Conservation (phyloP, 192 early-diverging fungal species). For the Gonapodya sp. region DNA sequence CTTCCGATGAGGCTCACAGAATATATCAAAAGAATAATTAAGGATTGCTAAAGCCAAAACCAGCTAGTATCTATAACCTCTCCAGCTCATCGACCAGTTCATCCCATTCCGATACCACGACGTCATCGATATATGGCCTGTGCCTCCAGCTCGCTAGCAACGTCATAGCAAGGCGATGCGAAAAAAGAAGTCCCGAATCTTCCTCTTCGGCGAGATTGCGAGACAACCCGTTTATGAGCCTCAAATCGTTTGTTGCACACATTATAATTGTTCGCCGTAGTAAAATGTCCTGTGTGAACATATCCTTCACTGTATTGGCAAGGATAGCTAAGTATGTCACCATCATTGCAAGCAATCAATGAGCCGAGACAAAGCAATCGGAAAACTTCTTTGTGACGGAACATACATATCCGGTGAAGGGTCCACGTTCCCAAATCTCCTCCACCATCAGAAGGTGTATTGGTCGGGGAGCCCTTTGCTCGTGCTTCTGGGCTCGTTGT, state of each 20-base stretch:
- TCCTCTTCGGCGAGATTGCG: too few relatives aligned
- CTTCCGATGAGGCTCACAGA: too few relatives aligned
- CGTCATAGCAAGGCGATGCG: background rate
- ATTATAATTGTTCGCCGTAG: background rate
- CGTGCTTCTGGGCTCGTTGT: too few relatives aligned
- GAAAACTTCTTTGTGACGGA: too few relatives aligned
- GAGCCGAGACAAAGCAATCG: background rate
- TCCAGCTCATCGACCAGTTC: background rate
- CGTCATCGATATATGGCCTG: background rate
- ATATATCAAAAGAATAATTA: too few relatives aligned
- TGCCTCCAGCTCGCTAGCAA: background rate
- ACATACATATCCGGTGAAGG: background rate
- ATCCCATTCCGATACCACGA: background rate
- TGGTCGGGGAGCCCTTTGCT: too few relatives aligned
- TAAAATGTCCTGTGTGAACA: background rate
- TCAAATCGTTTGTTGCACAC: background rate
- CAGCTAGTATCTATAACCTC: too few relatives aligned
- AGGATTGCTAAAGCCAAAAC: too few relatives aligned
- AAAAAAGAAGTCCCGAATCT: too few relatives aligned
- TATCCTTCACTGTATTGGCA: background rate
- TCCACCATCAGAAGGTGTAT: too few relatives aligned
- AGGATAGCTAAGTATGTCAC: background rate
- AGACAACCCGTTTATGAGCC: too few relatives aligned
- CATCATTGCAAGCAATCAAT: background rate
- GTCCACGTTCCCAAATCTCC: background rate